phyloP scores from a whole-genome alignment of 2,329 filamentous ascomycete genomes.

The Malbranchea cinnamomea region DNA sequence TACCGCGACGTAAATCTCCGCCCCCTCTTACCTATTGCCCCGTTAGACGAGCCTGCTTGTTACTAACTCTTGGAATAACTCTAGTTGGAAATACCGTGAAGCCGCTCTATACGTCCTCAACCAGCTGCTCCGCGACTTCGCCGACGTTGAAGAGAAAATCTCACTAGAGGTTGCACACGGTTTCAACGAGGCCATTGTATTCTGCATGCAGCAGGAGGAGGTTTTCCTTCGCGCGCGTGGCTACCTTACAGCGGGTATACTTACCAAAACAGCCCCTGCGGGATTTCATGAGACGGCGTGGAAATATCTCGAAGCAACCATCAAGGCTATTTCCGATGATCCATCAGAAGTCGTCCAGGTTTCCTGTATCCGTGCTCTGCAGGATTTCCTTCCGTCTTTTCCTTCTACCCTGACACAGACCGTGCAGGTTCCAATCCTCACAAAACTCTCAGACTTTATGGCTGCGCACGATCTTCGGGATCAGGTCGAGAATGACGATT shows the following conservation, averaged over 20 bases:
- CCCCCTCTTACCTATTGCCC: slow-evolving; percentile 8
- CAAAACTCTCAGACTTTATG: slow-evolving; percentile 56
- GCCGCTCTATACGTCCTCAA: slow-evolving; percentile 74
- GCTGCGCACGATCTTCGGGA: slow-evolving; percentile 67
- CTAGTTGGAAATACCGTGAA: slow-evolving; percentile 56
- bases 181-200: slow-evolving; percentile 68
- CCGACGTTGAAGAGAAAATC: slow-evolving; percentile 61
- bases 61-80: no score
- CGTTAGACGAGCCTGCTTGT: no score
- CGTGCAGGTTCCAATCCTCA: slow-evolving; percentile 47
- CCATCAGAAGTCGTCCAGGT: slow-evolving; percentile 81
- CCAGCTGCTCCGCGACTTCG: slow-evolving; percentile 67
- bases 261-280: slow-evolving; percentile 54
- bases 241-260: slow-evolving; percentile 67
- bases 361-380: slow-evolving; percentile 73
- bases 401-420: slow-evolving; percentile 35
- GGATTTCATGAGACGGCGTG: slow-evolving; percentile 30
- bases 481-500: slow-evolving; percentile 75
- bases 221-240: slow-evolving; percentile 73
- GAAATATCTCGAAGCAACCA: slow-evolving; percentile 39
- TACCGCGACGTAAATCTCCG: slow-evolving; percentile 19
- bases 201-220: slow-evolving; percentile 54
- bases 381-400: slow-evolving; percentile 47
- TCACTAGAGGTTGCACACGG: slow-evolving; percentile 52
- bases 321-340: slow-evolving; percentile 62